These are phyloP conservation scores for Arthrobotrys iridis DNA, from an alignment of 2,329 filamentous ascomycete species.

Conservation along the genomic window DNA sequence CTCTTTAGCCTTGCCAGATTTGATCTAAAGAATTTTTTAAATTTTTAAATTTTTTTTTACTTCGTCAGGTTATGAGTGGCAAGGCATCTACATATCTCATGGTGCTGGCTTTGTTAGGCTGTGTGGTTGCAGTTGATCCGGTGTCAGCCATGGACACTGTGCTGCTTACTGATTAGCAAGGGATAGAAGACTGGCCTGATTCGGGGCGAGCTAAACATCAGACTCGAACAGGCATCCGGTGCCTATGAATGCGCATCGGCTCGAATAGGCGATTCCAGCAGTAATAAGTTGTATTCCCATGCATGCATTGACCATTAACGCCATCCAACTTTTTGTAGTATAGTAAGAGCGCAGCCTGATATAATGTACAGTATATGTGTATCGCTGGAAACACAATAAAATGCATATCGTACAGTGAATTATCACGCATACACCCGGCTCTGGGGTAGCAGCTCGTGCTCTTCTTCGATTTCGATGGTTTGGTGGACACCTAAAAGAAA, in stretches of 20 bases:
- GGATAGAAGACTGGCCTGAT: background rate
- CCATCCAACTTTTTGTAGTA: slow-evolving; percentile 16
- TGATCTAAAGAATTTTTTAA: too few relatives aligned
- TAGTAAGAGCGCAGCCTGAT: background rate
- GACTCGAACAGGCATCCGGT: slow-evolving; percentile 17
- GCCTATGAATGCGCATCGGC: slow-evolving; percentile 3
- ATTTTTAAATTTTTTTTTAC: too few relatives aligned
- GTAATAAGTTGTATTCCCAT: too few relatives aligned
- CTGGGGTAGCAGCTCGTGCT: slow-evolving; percentile 38
- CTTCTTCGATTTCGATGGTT: slow-evolving; percentile 58
- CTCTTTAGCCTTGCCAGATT: too few relatives aligned
- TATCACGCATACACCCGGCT: slow-evolving; percentile 31
- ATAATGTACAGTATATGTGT: slow-evolving; percentile 35
- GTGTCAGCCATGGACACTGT: too few relatives aligned
- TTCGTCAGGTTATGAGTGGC: background rate
- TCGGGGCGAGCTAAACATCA: background rate
- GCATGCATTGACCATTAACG: slow-evolving; percentile 17
- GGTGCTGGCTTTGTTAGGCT: too few relatives aligned
- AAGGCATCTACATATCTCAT: background rate
- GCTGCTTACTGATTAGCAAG: too few relatives aligned
- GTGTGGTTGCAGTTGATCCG: too few relatives aligned
- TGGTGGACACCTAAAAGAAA: slow-evolving; percentile 55
- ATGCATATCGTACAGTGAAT: slow-evolving; percentile 25
- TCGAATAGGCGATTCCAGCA: slow-evolving; percentile 3
- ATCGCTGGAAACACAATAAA: slow-evolving; percentile 30